phyloP scores from a whole-genome alignment of 106 monocot genomes.

The Dendrobium chrysotoxum region DNA sequence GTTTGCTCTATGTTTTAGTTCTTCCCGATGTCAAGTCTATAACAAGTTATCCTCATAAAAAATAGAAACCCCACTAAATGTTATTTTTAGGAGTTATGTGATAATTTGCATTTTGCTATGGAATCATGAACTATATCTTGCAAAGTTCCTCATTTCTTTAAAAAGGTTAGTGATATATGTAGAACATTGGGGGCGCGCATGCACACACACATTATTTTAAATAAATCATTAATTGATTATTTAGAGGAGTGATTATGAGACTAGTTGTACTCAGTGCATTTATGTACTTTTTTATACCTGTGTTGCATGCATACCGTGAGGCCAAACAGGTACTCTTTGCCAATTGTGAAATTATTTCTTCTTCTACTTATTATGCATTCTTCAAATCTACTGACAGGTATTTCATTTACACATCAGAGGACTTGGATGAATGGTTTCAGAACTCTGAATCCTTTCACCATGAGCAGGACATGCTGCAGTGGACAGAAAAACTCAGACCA shows the following conservation, averaged over 20 bases:
- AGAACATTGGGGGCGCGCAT: too few species aligned
- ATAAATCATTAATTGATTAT: background rate
- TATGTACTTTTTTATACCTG: background rate
- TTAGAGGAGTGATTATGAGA: background rate
- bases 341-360: background rate
- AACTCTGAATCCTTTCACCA: constrained; percentile 93
- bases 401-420: constrained; percentile 67
- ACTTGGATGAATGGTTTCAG: constrained; percentile 85
- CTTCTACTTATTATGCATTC: background rate
- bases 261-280: background rate
- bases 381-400: constrained; percentile 39
- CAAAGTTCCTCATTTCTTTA: too few species aligned
- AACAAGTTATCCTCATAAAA: too few species aligned
- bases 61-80: too few species aligned
- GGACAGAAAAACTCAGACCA: constrained; percentile 89
- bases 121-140: too few species aligned
- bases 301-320: background rate
- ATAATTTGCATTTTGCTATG: too few species aligned
- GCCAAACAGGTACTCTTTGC: background rate
- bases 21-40: too few species aligned
- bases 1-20: too few species aligned
- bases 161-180: too few species aligned
- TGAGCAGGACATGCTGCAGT: constrained; percentile 95
- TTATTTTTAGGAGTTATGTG: too few species aligned
- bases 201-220: background rate